These are phyloP conservation scores for Aspergillus brasiliensis DNA, from an alignment of 2,329 filamentous ascomycete species.

Conservation along the genomic window DNA sequence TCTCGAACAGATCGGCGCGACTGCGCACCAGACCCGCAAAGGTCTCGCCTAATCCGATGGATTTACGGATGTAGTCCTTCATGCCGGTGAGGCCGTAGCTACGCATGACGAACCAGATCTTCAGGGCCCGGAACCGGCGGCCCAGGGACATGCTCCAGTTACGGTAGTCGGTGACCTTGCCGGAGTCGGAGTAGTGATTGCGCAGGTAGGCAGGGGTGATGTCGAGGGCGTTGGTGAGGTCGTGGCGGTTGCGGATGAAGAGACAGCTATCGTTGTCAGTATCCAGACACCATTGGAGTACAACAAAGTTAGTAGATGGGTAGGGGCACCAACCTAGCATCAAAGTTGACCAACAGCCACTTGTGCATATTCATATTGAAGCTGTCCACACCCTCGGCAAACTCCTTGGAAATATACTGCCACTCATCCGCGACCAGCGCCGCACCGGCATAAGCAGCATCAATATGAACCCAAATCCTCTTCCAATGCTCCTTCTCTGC, in stretches of 20 bases:
- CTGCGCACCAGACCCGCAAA: slow-evolving; percentile 65
- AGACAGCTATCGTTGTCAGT: slow-evolving; percentile 61
- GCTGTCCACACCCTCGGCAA: slow-evolving; percentile 70
- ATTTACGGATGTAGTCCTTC: slow-evolving; percentile 69
- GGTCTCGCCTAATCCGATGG: slow-evolving; percentile 67
- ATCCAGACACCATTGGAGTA: neutral
- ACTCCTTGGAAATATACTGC: slow-evolving; percentile 64
- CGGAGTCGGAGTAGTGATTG: slow-evolving; percentile 77
- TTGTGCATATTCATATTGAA: slow-evolving; percentile 98
- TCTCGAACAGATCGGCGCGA: slow-evolving; percentile 70
- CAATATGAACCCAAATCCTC: slow-evolving; percentile 85
- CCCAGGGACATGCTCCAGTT: slow-evolving; percentile 98
- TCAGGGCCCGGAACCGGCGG: slow-evolving; percentile 81
- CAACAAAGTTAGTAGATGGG: too few species aligned
- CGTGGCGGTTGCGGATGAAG: slow-evolving; percentile 72
- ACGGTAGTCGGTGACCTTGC: slow-evolving; percentile 88
- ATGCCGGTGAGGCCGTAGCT: slow-evolving; percentile 78
- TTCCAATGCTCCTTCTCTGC: slow-evolving; percentile 50
- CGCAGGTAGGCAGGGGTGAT: slow-evolving; percentile 80
- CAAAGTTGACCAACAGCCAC: slow-evolving; percentile 94
- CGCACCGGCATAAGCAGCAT: slow-evolving; percentile 88
- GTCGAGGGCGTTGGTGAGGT: slow-evolving; percentile 77
- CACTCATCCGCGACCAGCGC: slow-evolving; percentile 81
- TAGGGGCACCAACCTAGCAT: slow-evolving; percentile 54
- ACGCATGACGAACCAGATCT: slow-evolving; percentile 93